These are phyloP conservation scores for Arthrobotrys sphaeroides DNA, from an alignment of 2,329 filamentous ascomycete genomes.

Conservation along the genomic window DNA sequence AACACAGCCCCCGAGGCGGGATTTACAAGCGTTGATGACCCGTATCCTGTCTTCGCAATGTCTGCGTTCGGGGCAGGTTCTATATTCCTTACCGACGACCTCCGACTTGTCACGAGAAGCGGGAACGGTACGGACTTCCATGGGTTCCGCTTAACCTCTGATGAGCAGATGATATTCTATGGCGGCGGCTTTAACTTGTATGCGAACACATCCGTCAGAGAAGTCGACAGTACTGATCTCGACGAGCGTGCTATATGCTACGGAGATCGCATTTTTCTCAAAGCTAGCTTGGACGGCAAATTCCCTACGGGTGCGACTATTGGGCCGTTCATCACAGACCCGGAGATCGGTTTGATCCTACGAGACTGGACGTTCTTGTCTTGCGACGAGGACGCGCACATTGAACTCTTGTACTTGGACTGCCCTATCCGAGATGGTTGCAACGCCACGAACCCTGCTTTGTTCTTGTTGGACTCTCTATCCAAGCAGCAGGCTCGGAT, in stretches of 20 bases:
- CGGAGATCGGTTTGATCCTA: constrained; percentile 18
- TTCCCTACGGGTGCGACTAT: constrained; percentile 20
- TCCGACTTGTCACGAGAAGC: constrained; percentile 2
- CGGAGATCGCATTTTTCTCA: constrained; percentile 4
- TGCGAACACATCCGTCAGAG: constrained; percentile 30
- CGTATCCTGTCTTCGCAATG: constrained; percentile 32
- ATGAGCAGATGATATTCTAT: constrained; percentile 23
- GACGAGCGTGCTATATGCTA: constrained; percentile 20
- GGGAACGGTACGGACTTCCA: constrained; percentile 22
- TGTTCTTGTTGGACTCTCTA: constrained; percentile 11
- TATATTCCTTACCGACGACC: constrained; percentile 5
- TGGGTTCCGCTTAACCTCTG: constrained; percentile 22
- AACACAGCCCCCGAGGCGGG: constrained; percentile 21
- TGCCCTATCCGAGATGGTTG: constrained; percentile 17
- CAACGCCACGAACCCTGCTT: not conserved
- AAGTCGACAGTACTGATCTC: not conserved
- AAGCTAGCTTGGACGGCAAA: not conserved
- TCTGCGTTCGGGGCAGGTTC: not conserved
- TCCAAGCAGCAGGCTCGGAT: constrained; percentile 28
- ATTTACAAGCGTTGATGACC: constrained; percentile 22
- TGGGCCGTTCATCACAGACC: constrained; percentile 38
- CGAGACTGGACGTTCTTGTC: not conserved
- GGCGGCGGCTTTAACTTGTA: constrained; percentile 16
- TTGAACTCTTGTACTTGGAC: not conserved
- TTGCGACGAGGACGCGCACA: not conserved